These are phyloP conservation scores for Aureobasidium namibiae DNA, from an alignment of 2,329 filamentous ascomycete genomes.

Conservation along the genomic window DNA sequence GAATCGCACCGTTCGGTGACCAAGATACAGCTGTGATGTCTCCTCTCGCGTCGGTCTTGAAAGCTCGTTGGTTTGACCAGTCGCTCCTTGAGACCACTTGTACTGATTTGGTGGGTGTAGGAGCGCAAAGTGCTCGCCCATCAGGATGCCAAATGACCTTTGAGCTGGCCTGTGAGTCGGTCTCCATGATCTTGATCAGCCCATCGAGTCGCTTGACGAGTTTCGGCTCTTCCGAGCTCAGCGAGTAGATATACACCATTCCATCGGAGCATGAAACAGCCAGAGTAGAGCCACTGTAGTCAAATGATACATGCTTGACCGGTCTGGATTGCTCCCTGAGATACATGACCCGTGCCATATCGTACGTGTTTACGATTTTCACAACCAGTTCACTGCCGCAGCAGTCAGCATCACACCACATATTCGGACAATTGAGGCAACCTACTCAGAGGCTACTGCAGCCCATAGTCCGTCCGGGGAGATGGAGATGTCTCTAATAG, in stretches of 20 bases:
- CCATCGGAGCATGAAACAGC: conserved; percentile 84
- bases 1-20: conserved; percentile 88
- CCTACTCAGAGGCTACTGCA: conserved; percentile 86
- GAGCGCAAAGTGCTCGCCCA: conserved; percentile 78
- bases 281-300: conserved; percentile 66
- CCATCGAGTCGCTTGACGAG: conserved; percentile 79
- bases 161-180: conserved; percentile 67
- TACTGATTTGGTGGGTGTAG: conserved; percentile 72
- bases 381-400: conserved; percentile 65
- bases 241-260: conserved; percentile 79
- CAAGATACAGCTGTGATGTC: conserved; percentile 83
- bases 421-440: conserved; percentile 12
- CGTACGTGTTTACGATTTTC: conserved; percentile 74
- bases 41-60: conserved; percentile 69
- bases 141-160: conserved; percentile 87
- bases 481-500: conserved; percentile 76
- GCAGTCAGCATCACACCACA: conserved; percentile 16
- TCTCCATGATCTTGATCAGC: conserved; percentile 69
- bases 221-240: conserved; percentile 69
- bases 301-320: conserved; percentile 88
- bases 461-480: conserved; percentile 78
- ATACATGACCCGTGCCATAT: conserved; percentile 67
- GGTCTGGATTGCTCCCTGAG: conserved; percentile 76
- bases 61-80: conserved; percentile 78
- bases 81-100: conserved; percentile 82